Evolutionary conservation across 2,329 filamentous ascomycete species (phyloP).

Genomic region (Byssoonygena ceratinophila): DNA sequence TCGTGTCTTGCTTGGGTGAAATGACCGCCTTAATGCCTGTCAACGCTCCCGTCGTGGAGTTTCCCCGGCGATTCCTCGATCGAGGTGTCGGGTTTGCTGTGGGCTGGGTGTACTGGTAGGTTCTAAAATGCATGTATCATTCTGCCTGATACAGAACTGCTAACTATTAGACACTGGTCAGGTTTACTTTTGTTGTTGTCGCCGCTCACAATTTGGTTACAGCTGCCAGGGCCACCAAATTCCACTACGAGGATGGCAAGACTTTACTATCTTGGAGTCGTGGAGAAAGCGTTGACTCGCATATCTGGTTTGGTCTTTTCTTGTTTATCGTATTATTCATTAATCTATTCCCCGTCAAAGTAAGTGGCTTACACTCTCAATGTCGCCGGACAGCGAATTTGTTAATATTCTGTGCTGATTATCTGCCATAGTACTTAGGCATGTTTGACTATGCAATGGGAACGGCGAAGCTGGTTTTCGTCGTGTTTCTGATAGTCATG

Average conservation of each 20-base stretch:
- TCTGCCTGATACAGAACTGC: background rate
- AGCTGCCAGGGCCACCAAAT: constrained; percentile 33
- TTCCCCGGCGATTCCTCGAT: constrained; percentile 33
- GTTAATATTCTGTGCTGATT: background rate
- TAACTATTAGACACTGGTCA: constrained; percentile 9
- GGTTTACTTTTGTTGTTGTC: constrained; percentile 27
- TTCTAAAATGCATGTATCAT: background rate
- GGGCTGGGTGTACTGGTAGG: constrained; percentile 39
- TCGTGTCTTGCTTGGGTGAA: constrained; percentile 37
- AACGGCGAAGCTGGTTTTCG: constrained; percentile 29
- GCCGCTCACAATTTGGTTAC: constrained; percentile 31
- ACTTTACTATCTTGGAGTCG: constrained; percentile 25
- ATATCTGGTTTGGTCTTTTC: constrained; percentile 31
- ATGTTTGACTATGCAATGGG: constrained; percentile 30
- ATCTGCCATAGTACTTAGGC: constrained; percentile 27
- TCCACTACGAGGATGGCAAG: constrained; percentile 27
- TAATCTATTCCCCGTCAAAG: constrained; percentile 30
- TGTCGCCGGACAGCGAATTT: background rate
- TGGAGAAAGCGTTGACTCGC: constrained; percentile 24
- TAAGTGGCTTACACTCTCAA: constrained; percentile 10
- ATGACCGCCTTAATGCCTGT: constrained; percentile 37
- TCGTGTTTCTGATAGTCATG: constrained; percentile 34
- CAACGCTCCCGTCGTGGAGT: constrained; percentile 35
- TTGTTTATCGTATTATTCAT: constrained; percentile 26
- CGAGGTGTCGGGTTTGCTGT: constrained; percentile 37